Conservation (phyloP, 1,284 basidiomycete genomes). For the Trametes sp. region DNA sequence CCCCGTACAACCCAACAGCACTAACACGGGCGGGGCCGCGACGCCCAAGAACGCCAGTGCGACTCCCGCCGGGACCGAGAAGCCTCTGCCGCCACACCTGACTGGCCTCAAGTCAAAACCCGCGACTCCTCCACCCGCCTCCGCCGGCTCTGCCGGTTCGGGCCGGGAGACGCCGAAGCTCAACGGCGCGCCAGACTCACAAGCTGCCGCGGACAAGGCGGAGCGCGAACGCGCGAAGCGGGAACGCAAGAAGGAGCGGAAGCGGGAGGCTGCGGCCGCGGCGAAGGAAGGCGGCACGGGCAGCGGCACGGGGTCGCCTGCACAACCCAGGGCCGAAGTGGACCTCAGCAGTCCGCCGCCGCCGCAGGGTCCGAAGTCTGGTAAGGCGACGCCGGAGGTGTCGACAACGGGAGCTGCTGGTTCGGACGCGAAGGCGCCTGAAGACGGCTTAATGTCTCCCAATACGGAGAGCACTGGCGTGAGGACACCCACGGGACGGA, state of each 20-base stretch:
- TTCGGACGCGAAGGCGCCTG: slow-evolving; percentile 43
- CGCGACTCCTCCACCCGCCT: slow-evolving; percentile 41
- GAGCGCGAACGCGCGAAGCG: slow-evolving; percentile 62
- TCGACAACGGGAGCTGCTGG: slow-evolving; percentile 33
- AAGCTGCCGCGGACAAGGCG: slow-evolving; percentile 44
- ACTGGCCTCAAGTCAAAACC: slow-evolving; percentile 41
- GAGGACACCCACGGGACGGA: slow-evolving; percentile 69
- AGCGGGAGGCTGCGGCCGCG: slow-evolving; percentile 53
- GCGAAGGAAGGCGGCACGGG: slow-evolving; percentile 40
- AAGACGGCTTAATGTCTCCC: slow-evolving; percentile 57
- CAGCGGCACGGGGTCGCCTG: slow-evolving; percentile 36
- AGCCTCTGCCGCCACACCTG: slow-evolving; percentile 37
- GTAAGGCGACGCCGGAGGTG: slow-evolving; percentile 51
- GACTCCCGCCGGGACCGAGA: slow-evolving; percentile 36
- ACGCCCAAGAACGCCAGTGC: slow-evolving; percentile 43
- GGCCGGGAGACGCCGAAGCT: slow-evolving; percentile 48
- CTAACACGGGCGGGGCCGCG: slow-evolving; percentile 30
- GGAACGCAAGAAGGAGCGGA: slow-evolving; percentile 65
- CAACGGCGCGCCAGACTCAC: slow-evolving; percentile 43
- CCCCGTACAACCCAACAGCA: slow-evolving; percentile 39
- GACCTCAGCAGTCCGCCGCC: slow-evolving; percentile 35
- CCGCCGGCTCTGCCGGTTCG: slow-evolving; percentile 31
- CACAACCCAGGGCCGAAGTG: slow-evolving; percentile 30
- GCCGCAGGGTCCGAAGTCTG: slow-evolving; percentile 42
- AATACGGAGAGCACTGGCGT: slow-evolving; percentile 65